Percentiles rank a stretch among this genome's conserved stretches.
Conservation (phyloP, 331 rosid species). For the Prunus yedoensis region DNA sequence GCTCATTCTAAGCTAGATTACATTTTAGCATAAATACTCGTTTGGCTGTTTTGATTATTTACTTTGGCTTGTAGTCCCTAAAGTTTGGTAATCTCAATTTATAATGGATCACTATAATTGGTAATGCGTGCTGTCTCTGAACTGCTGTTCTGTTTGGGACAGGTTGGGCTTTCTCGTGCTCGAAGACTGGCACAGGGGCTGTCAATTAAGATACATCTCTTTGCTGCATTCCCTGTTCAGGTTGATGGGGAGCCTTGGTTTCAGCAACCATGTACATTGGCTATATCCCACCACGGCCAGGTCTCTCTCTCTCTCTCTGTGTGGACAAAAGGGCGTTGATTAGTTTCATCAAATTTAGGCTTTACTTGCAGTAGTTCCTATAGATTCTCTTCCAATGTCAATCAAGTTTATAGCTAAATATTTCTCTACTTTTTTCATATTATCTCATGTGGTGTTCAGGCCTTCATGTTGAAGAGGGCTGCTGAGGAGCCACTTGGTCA, state of each 20-base stretch:
- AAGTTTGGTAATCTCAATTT: not conserved
- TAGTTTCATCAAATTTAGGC: not conserved
- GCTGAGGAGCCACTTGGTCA: constrained; percentile 96
- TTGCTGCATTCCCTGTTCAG: constrained; percentile 84
- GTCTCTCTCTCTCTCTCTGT: constrained; percentile 45
- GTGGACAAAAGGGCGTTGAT: not conserved
- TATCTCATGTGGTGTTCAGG: constrained; percentile 41
- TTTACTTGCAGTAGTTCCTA: too few species aligned
- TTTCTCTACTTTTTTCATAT: not conserved
- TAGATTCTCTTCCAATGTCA: not conserved
- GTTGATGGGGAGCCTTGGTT: constrained; percentile 99
- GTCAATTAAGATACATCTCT: constrained; percentile 77
- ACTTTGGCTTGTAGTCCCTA: not conserved
- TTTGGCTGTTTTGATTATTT: not conserved
- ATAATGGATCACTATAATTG: not conserved
- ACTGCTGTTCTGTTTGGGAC: constrained; percentile 31
- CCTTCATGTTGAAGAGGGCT: constrained; percentile 86
- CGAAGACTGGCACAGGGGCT: constrained; percentile 97
- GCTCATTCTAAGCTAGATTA: not conserved
- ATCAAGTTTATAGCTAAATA: not conserved
- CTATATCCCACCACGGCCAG: constrained; percentile 93
- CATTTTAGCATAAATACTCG: not conserved
- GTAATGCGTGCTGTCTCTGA: constrained; percentile 25
- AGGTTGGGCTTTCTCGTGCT: constrained; percentile 99
- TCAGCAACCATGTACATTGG: constrained; percentile 73